phyloP scores from a whole-genome alignment of 257 asterid genomes.

The Linderniella brevidens region DNA sequence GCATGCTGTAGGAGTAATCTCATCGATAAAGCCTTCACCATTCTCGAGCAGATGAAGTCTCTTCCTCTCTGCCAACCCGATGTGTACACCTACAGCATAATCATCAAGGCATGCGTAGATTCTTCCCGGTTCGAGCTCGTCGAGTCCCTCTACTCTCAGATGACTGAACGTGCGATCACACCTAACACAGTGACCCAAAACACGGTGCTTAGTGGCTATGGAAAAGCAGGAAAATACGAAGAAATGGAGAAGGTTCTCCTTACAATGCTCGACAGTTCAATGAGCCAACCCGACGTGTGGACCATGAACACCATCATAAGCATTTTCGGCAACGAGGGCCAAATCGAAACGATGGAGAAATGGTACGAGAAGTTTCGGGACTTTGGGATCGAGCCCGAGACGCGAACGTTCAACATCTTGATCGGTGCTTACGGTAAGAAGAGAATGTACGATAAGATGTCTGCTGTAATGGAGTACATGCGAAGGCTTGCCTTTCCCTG shows the following conservation, averaged over 20 bases:
- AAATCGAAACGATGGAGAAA: slow-evolving; percentile 79
- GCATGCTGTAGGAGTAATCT: slow-evolving; percentile 65
- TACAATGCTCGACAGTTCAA: slow-evolving; percentile 46
- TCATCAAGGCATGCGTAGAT: slow-evolving; percentile 75
- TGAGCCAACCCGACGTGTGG: slow-evolving; percentile 70
- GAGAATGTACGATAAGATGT: slow-evolving; percentile 84
- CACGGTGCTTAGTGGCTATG: slow-evolving; percentile 69
- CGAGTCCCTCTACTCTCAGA: slow-evolving; percentile 52
- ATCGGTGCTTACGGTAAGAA: slow-evolving; percentile 90
- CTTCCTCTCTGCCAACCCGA: slow-evolving; percentile 82
- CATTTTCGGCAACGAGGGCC: slow-evolving; percentile 69
- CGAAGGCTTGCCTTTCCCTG: slow-evolving; percentile 79
- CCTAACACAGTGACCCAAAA: slow-evolving; percentile 91
- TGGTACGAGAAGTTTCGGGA: slow-evolving; percentile 79
- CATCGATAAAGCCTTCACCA: slow-evolving; percentile 46
- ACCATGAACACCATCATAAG: slow-evolving; percentile 74
- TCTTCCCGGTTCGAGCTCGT: slow-evolving; percentile 50
- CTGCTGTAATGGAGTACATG: slow-evolving; percentile 92
- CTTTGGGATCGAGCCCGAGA: slow-evolving; percentile 78
- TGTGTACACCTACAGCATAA: slow-evolving; percentile 62
- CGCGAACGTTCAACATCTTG: slow-evolving; percentile 65
- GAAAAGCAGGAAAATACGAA: slow-evolving; percentile 64
- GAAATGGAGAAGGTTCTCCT: slow-evolving; percentile 75
- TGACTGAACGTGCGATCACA: slow-evolving; percentile 39
- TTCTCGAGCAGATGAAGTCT: slow-evolving; percentile 48